Evolutionary conservation across 495 filamentous ascomycete species (phyloP), one percentile per base, ranked within the genome.

Genomic region (Podospora didyma): DNA sequence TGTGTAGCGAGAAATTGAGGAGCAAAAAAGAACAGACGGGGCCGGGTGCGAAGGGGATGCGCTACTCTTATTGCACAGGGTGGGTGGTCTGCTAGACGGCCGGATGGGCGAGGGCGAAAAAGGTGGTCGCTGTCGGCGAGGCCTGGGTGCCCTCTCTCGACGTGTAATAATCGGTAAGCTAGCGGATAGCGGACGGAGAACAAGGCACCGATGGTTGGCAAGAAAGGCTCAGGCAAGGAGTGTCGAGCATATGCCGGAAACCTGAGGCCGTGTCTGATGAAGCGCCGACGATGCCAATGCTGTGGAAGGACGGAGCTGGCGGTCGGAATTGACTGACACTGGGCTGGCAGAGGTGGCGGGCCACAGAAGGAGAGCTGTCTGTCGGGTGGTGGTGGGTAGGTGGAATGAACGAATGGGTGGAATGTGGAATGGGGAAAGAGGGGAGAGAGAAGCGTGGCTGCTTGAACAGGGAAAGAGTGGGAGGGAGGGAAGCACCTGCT

Each of bases 51-150:
- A 58, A n/a, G 57, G 65, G 39, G 53, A 61, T 51, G 65, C 53
- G 62, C 56, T 59, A 60, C 56, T 68, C 66, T 71, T 71, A 69
- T 67, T 64, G 63, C 62, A 49, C 60, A 46, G 49, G 49, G 37
- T 31, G 49, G 49, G 37, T 31, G 66, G 62, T 58, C 64, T 62
- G 41, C 31, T 42, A 51, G 47, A 46, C 24, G 65, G 65, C 57
- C 54, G 63, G 60, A 57, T 61, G 51, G 62, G 60, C 41, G 39
- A 42, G n/a, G n/a, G n/a, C n/a, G n/a, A n/a, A n/a, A n/a, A n/a
- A n/a, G 61, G 53, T 20, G 63, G 68, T 62, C 65, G 47, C 58
- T 51, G n/a, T 56, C 47, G 49, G 41, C 37, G 45, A 51, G 60
- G 55, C 56, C 58, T 23, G 34, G 52, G 11, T 7, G 9, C 26